Percentiles rank a stretch among this genome's conserved stretches.
Evolutionary conservation across 805 yeast species (phyloP).

Genomic region (Barnettozyma sucrosica): DNA sequence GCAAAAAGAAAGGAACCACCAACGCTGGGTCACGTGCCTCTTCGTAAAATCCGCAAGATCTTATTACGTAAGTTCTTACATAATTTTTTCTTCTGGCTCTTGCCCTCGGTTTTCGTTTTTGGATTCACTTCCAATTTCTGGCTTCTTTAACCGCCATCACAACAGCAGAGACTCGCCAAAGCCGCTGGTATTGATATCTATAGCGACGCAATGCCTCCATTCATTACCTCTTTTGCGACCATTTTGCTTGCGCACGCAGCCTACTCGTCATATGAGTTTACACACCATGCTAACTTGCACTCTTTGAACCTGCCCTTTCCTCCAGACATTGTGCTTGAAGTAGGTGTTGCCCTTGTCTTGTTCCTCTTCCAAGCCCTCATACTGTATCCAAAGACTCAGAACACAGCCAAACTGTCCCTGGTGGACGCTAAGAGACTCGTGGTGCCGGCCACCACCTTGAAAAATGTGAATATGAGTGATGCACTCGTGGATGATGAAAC

Average conservation of each 20-base stretch:
- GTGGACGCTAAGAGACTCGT: conserved; percentile 2
- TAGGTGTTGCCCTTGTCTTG: neutral
- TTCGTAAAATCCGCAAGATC: too few species aligned
- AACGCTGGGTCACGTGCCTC: too few species aligned
- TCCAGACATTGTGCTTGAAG: conserved; percentile 5
- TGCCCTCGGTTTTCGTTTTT: too few species aligned
- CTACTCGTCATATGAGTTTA: conserved; percentile 10
- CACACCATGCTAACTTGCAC: conserved; percentile 1
- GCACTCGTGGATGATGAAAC: conserved; percentile 8
- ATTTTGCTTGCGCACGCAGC: conserved; percentile 5
- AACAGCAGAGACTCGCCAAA: too few species aligned
- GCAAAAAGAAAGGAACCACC: too few species aligned
- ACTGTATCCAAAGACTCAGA: conserved; percentile 2
- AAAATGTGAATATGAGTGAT: neutral
- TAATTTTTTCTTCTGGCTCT: too few species aligned
- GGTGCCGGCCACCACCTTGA: neutral
- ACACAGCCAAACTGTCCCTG: conserved; percentile 1
- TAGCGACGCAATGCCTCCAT: conserved; percentile 1
- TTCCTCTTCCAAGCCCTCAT: conserved; percentile 5
- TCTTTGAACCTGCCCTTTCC: conserved; percentile 4
- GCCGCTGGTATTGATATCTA: too few species aligned
- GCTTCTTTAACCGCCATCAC: too few species aligned
- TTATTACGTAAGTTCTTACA: too few species aligned
- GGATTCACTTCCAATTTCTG: too few species aligned
- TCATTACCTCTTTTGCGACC: neutral